phyloP scores from a whole-genome alignment of 1,284 basidiomycete species.

The Cronartium quercuum region DNA sequence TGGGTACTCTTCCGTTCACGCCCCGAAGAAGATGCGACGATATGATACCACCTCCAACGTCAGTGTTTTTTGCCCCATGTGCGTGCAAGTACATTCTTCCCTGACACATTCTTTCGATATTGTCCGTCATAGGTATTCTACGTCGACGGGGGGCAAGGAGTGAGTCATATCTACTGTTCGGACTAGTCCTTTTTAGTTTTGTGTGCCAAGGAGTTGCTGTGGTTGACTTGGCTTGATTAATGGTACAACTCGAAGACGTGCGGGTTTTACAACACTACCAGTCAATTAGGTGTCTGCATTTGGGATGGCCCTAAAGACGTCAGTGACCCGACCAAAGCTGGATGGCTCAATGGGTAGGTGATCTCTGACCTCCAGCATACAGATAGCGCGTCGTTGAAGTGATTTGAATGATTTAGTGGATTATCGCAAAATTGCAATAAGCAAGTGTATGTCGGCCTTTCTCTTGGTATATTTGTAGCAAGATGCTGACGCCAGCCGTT shows the following conservation, averaged over 20 bases:
- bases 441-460: slow-evolving; percentile 5
- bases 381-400: not conserved
- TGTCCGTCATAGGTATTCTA: not conserved
- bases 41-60: slow-evolving; percentile 17
- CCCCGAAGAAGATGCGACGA: not conserved
- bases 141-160: not conserved
- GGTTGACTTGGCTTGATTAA: no score
- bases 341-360: not conserved
- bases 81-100: not conserved
- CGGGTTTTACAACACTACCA: slow-evolving; percentile 4
- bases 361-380: no score
- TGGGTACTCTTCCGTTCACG: not conserved
- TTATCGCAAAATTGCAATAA: slow-evolving; percentile 9
- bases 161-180: not conserved
- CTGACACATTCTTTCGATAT: not conserved
- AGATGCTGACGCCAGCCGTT: not conserved
- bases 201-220: no score
- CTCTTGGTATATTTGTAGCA: not conserved
- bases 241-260: not conserved
- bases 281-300: not conserved
- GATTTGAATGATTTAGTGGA: not conserved
- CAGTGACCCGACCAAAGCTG: not conserved
- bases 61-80: not conserved
- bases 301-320: no score
- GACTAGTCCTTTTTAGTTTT: not conserved